Evolutionary conservation across 1,284 basidiomycete genomes (phyloP), one percentile per base, ranked within the genome.

Genomic region (Irpex rosettiformis): DNA sequence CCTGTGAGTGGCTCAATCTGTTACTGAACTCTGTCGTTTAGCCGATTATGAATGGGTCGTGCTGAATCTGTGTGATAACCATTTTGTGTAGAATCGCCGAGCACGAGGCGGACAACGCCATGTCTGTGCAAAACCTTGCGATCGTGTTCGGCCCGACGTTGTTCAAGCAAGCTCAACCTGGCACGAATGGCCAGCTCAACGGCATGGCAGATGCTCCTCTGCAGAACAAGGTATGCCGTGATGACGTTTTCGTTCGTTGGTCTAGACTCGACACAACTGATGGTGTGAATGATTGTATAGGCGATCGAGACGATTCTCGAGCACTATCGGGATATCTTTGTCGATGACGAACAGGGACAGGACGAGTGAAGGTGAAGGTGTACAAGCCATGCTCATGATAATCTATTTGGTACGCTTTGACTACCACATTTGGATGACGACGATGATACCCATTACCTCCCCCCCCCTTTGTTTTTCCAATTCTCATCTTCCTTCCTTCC

Each of bases 91-190:
- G 93, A 69, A 85, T 97, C 58, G 83, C 83, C 52, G 82, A 88
- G 66, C 82, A 86, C 64, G 88, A 92, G 64, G 73, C 79, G 4
- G 78, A 88, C 56, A 99, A 99, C 72, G 89, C 93, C 54, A 99
- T 99, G 96, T 87, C 91, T 6, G 86, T 90, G 54, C 90, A 92
- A 64, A 99, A 99, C 73, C 76, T 99, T 30, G 89, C 94, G 4
- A 98, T 99, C 65, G 94, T 99, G 7, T 99, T 99, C 74, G 96
- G 97, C 1, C 96, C 96, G 7, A 98, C 96, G 4, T 75, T 99
- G 37, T 90, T 97, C 67, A 88, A 93, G 18, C 81, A 81, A 65
- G 70, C 75, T 49, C 66, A 70, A 21, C 65, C 64, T 45, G 66
- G 63, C 45, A 60, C 59, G 59, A 70, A 70, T 54, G 69, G 73